phyloP scores from a whole-genome alignment of 2,329 filamentous ascomycete species.

The Aspergillus sp. region DNA sequence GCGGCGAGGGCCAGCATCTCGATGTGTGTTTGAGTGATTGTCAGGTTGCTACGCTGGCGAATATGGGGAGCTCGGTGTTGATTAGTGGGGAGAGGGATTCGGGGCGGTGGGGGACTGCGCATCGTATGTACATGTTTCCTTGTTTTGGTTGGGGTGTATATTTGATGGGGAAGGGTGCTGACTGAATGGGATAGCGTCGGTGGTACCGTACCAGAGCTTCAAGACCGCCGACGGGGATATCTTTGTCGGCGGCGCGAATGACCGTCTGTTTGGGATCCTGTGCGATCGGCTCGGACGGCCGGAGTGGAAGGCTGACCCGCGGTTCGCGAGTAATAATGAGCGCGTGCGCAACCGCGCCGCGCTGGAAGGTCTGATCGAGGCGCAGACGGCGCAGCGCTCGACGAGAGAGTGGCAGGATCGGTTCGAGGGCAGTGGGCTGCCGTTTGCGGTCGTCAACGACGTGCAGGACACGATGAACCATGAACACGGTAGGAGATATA shows the following conservation, averaged over 20 bases:
- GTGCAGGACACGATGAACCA: constrained; percentile 81
- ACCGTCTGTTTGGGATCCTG: constrained; percentile 60
- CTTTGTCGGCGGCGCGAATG: constrained; percentile 63
- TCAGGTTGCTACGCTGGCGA: constrained; percentile 90
- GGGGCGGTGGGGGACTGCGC: constrained; percentile 92
- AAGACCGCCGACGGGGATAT: constrained; percentile 63
- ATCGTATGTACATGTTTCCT: constrained; percentile 58
- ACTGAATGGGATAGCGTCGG: constrained; percentile 62
- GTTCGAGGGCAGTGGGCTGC: constrained; percentile 85
- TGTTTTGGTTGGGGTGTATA: constrained; percentile 6
- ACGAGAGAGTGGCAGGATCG: constrained; percentile 84
- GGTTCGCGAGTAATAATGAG: constrained; percentile 58
- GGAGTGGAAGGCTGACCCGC: constrained; percentile 57
- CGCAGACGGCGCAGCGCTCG: constrained; percentile 69
- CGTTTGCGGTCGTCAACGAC: constrained; percentile 92
- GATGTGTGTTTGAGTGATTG: constrained; percentile 90
- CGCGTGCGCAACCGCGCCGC: constrained; percentile 66
- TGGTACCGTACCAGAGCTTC: constrained; percentile 90
- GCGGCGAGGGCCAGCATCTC: constrained; percentile 83
- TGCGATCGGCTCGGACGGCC: constrained; percentile 57
- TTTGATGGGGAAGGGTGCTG: constrained; percentile 19
- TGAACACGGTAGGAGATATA: constrained; percentile 64
- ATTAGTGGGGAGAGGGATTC: constrained; percentile 84
- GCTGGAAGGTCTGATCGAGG: constrained; percentile 77
- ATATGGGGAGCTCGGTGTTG: constrained; percentile 87